Evolutionary conservation across 208 protist species (phyloP).

Genomic region (Trypanosoma lewisi): DNA sequence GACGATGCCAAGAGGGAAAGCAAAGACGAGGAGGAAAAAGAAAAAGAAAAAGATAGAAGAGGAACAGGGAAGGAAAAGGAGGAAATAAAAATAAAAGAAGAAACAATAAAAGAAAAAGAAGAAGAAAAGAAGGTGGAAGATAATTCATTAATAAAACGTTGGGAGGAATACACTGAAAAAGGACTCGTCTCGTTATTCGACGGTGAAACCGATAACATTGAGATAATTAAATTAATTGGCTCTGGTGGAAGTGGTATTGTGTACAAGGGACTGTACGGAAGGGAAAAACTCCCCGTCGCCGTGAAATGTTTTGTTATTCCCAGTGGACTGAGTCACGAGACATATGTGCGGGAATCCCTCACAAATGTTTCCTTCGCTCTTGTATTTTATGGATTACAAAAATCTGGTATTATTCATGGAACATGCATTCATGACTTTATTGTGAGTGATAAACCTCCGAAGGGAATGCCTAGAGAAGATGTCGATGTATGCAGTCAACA

Average conservation of each 20-base stretch:
- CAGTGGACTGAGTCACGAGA: slow-evolving; percentile 54
- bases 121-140: not conserved
- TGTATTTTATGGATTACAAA: slow-evolving; percentile 76
- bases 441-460: slow-evolving; percentile 46
- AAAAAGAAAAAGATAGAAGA: not conserved
- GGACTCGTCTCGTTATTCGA: slow-evolving; percentile 62
- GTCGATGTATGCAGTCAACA: slow-evolving; percentile 34
- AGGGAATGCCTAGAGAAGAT: slow-evolving; percentile 53
- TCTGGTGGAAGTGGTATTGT: slow-evolving; percentile 78
- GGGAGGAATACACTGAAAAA: slow-evolving; percentile 49
- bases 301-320: slow-evolving; percentile 83
- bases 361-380: slow-evolving; percentile 83
- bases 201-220: slow-evolving; percentile 38
- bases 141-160: slow-evolving; percentile 65
- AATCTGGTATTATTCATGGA: slow-evolving; percentile 45
- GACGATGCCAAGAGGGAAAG: too few relatives aligned
- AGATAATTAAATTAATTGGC: slow-evolving; percentile 53
- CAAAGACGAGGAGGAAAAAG: too few relatives aligned
- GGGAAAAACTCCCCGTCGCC: slow-evolving; percentile 54
- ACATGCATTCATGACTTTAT: slow-evolving; percentile 78
- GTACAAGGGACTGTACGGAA: slow-evolving; percentile 61
- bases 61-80: not conserved
- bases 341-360: slow-evolving; percentile 77
- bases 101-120: slow-evolving; percentile 9
- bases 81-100: too few relatives aligned